A percentile compares a stretch with the other conserved stretches of the same genome.
Conservation (phyloP, 2,329 filamentous ascomycete species). For the Balansia obtecta region DNA sequence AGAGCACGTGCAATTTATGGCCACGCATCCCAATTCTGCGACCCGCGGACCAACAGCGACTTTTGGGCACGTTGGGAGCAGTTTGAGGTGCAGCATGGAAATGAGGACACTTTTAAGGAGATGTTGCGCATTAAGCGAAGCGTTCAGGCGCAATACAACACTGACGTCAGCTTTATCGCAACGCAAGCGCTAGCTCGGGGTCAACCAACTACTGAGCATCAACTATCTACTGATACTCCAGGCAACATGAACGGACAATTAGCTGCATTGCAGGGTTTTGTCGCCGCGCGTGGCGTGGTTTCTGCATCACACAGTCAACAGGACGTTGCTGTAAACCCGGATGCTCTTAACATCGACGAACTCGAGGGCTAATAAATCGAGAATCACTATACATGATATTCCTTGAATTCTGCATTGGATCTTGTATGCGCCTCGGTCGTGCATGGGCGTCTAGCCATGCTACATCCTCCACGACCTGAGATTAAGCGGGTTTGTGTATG, state of each 20-base stretch:
- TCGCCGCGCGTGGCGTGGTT: slow-evolving; percentile 68
- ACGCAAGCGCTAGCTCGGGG: slow-evolving; percentile 82
- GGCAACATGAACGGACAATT: slow-evolving; percentile 77
- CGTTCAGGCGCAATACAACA: slow-evolving; percentile 96
- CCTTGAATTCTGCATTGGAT: no score
- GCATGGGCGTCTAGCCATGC: no score
- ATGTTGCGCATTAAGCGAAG: slow-evolving; percentile 97
- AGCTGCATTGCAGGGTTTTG: slow-evolving; percentile 81
- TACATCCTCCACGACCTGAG: no score
- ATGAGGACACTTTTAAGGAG: slow-evolving; percentile 98
- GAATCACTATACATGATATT: no score
- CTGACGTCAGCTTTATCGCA: slow-evolving; percentile 96
- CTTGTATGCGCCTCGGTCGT: no score
- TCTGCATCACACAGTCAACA: slow-evolving; percentile 36
- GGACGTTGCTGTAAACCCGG: slow-evolving; percentile 53
- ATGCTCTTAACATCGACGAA: slow-evolving; percentile 71
- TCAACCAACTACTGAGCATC: slow-evolving; percentile 43
- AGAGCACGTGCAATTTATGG: slow-evolving; percentile 91
- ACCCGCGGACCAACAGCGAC: slow-evolving; percentile 74
- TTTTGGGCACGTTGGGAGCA: slow-evolving; percentile 98
- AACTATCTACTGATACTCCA: slow-evolving; percentile 64
- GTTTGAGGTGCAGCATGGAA: slow-evolving; percentile 95
- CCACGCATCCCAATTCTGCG: slow-evolving; percentile 93
- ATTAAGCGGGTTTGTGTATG: no score
- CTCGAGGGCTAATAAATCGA: slow-evolving; percentile 42